These are phyloP conservation scores for Populus simonii DNA, from an alignment of 345 rosid genomes.

Conservation along the genomic window DNA sequence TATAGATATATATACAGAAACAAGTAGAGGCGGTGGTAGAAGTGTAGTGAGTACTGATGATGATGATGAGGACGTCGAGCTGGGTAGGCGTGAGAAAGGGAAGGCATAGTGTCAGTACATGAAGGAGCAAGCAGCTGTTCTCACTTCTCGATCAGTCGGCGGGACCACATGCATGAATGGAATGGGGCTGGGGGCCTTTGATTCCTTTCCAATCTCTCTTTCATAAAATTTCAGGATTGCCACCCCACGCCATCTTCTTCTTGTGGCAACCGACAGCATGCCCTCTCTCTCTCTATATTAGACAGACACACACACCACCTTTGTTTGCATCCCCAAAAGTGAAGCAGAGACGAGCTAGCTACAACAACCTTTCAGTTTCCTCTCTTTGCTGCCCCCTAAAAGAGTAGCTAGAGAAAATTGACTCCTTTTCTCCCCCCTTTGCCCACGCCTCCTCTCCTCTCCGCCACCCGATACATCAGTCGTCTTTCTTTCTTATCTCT, in stretches of 20 bases:
- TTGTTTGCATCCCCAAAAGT: no score
- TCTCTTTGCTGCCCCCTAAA: slow-evolving; percentile 60
- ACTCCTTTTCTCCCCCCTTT: background rate
- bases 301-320: background rate
- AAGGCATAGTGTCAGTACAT: slow-evolving; percentile 27
- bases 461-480: slow-evolving; percentile 28
- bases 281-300: background rate
- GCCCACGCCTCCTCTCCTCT: slow-evolving; percentile 30
- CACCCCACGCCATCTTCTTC: background rate
- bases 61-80: background rate
- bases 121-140: background rate
- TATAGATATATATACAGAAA: no score
- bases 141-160: background rate
- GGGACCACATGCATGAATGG: slow-evolving; percentile 32
- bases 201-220: background rate
- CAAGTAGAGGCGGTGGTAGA: background rate
- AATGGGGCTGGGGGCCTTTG: slow-evolving; percentile 12
- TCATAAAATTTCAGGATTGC: no score
- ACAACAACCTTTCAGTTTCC: background rate
- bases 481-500: background rate
- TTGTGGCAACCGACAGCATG: background rate
- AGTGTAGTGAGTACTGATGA: background rate
- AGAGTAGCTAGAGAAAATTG: slow-evolving; percentile 25
- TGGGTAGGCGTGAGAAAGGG: slow-evolving; percentile 32
- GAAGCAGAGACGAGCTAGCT: background rate